These are phyloP conservation scores for Sparassis latifolia DNA, from an alignment of 1,284 basidiomycete species.

Conservation along the genomic window DNA sequence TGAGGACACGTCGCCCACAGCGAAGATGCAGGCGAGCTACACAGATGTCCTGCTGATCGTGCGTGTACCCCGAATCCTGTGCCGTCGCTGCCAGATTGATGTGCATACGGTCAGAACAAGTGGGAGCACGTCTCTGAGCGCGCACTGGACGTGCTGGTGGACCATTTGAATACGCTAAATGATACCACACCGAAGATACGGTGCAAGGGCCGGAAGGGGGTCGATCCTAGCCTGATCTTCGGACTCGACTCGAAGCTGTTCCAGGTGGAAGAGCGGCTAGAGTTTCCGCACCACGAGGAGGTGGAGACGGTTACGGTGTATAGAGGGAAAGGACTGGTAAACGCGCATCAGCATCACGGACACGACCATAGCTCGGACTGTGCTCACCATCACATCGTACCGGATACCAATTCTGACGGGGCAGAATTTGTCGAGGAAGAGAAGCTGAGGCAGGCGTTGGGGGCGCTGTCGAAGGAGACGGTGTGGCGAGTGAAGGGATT, in stretches of 20 bases:
- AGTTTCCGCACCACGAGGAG: conserved; percentile 61
- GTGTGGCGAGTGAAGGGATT: conserved; percentile 84
- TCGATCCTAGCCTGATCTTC: conserved; percentile 75
- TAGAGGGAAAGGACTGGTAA: conserved; percentile 29
- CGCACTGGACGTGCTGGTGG: conserved; percentile 72
- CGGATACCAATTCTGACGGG: background rate
- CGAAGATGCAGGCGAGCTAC: conserved; percentile 90
- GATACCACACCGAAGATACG: conserved; percentile 81
- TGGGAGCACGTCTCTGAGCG: conserved; percentile 79
- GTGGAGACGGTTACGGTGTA: conserved; percentile 72
- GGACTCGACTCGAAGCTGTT: conserved; percentile 80
- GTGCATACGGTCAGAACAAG: conserved; percentile 58
- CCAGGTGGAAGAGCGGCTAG: conserved; percentile 27
- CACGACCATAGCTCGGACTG: conserved; percentile 17
- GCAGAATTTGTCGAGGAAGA: conserved; percentile 18
- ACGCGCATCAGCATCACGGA: conserved; percentile 23
- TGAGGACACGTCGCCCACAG: conserved; percentile 84
- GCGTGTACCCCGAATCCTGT: conserved; percentile 21
- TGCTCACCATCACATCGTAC: background rate
- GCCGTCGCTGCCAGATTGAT: background rate
- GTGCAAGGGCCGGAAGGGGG: conserved; percentile 56
- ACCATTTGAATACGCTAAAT: conserved; percentile 85
- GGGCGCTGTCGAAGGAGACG: conserved; percentile 53
- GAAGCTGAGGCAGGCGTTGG: conserved; percentile 41
- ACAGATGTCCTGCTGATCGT: conserved; percentile 85